These are phyloP conservation scores for Evansstolkia leycettana DNA, from an alignment of 495 filamentous ascomycete species.

Conservation along the genomic window DNA sequence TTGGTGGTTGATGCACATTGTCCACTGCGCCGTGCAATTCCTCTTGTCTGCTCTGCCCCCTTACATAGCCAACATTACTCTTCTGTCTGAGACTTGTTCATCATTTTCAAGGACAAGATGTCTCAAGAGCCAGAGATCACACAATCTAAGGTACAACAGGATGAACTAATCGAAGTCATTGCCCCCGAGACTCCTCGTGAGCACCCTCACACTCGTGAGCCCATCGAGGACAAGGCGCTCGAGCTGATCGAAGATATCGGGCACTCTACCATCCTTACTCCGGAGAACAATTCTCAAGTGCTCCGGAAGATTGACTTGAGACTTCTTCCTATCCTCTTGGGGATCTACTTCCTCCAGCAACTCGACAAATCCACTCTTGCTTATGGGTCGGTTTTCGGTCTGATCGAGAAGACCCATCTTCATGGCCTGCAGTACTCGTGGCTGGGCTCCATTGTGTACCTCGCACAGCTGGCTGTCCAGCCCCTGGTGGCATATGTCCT, in stretches of 20 bases:
- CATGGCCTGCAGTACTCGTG: slow-evolving; percentile 40
- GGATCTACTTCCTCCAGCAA: slow-evolving; percentile 37
- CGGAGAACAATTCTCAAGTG: slow-evolving; percentile 40
- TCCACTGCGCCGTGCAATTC: no score
- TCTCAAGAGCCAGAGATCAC: slow-evolving; percentile 8
- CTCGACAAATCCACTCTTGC: slow-evolving; percentile 47
- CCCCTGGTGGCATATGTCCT: slow-evolving; percentile 25
- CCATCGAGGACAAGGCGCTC: slow-evolving; percentile 30
- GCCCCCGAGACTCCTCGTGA: slow-evolving; percentile 7
- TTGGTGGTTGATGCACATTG: no score
- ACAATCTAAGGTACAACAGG: slow-evolving; percentile 14
- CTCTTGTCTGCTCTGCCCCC: no score
- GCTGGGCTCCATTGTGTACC: slow-evolving; percentile 37
- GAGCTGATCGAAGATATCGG: slow-evolving; percentile 30
- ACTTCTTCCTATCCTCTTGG: slow-evolving; percentile 36
- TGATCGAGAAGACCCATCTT: slow-evolving; percentile 30
- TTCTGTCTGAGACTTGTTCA: no score
- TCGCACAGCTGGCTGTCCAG: slow-evolving; percentile 38
- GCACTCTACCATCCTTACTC: slow-evolving; percentile 29
- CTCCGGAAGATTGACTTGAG: slow-evolving; percentile 41
- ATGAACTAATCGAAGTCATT: slow-evolving; percentile 27
- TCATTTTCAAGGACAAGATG: slow-evolving; percentile 7
- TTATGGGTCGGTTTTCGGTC: slow-evolving; percentile 40
- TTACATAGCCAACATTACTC: no score
- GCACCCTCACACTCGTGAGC: slow-evolving; percentile 1